Percentiles rank a stretch among this genome's conserved stretches.
These are phyloP conservation scores for Irineochytrium annulatum DNA, from an alignment of 192 early-diverging fungal species.

Conservation along the genomic window DNA sequence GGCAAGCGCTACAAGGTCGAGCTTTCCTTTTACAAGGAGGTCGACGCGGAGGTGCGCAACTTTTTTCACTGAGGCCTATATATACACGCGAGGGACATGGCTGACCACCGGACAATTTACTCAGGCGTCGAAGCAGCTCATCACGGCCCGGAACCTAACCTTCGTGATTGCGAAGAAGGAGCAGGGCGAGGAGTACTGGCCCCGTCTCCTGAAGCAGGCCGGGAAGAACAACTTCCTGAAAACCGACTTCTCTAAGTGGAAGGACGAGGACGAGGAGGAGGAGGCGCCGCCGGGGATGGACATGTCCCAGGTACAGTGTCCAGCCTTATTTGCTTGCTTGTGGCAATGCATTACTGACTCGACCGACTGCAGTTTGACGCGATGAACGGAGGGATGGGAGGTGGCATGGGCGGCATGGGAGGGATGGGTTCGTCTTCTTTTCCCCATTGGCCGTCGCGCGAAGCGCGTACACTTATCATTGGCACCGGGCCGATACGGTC, in stretches of 20 bases:
- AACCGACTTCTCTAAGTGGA: constrained; percentile 88
- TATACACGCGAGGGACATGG: background rate
- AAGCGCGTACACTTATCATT: too few relatives aligned
- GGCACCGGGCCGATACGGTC: too few relatives aligned
- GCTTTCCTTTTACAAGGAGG: constrained; percentile 66
- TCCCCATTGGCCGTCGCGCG: too few relatives aligned
- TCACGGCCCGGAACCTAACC: constrained; percentile 61
- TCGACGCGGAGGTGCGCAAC: constrained; percentile 64
- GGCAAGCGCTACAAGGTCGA: constrained; percentile 68
- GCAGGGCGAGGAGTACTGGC: constrained; percentile 71
- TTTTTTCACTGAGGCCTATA: constrained; percentile 4
- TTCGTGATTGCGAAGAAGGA: constrained; percentile 75
- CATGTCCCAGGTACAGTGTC: constrained; percentile 51
- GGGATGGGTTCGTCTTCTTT: too few relatives aligned
- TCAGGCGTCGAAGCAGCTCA: constrained; percentile 60
- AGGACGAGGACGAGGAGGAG: constrained; percentile 88
- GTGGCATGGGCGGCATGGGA: constrained; percentile 53
- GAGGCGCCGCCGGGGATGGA: constrained; percentile 59
- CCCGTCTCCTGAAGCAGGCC: constrained; percentile 67
- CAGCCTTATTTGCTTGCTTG: constrained; percentile 4
- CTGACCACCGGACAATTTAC: background rate
- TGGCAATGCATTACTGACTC: background rate
- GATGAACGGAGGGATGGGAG: constrained; percentile 50
- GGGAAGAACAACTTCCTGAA: constrained; percentile 73
- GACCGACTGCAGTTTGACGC: constrained; percentile 53